These are phyloP conservation scores for Solanum bukasovii DNA, from an alignment of 257 asterid genomes.

Conservation along the genomic window DNA sequence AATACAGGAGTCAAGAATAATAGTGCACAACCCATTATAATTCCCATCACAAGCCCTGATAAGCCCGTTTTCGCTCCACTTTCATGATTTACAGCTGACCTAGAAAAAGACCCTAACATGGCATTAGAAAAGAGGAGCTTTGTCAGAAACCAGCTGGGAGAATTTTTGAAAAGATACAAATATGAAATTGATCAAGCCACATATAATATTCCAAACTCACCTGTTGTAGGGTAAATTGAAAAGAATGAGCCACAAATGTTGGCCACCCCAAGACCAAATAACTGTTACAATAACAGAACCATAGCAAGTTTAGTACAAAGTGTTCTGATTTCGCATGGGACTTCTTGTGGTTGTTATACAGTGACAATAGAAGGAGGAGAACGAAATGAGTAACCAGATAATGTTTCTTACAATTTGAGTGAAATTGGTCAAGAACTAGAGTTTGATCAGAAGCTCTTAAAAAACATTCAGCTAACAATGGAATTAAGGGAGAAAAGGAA, in stretches of 20 bases:
- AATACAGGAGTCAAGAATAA: constrained; percentile 86
- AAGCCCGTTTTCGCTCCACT: constrained; percentile 99
- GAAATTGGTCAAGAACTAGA: background rate
- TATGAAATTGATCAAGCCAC: background rate
- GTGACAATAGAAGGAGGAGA: background rate
- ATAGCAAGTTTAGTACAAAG: background rate
- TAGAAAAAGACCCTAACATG: constrained; percentile 84
- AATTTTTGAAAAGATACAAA: background rate
- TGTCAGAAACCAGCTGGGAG: constrained; percentile 19
- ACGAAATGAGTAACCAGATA: background rate
- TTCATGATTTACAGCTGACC: constrained; percentile 98
- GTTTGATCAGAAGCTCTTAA: background rate
- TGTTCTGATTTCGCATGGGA: background rate
- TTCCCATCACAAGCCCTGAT: constrained; percentile 89
- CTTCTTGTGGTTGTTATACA: background rate
- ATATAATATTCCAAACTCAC: constrained; percentile 24
- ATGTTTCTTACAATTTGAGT: background rate
- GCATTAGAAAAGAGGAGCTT: constrained; percentile 5
- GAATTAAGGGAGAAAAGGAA: background rate
- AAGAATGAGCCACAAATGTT: constrained; percentile 93
- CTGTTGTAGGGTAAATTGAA: constrained; percentile 89
- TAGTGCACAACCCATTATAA: constrained; percentile 93
- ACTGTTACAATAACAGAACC: constrained; percentile 31
- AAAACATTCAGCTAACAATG: background rate
- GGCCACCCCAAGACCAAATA: constrained; percentile 98